Percentiles rank a stretch among this genome's conserved stretches.
phyloP scores from a whole-genome alignment of 1,139 yeast species.

The Dujonia santamariae region DNA sequence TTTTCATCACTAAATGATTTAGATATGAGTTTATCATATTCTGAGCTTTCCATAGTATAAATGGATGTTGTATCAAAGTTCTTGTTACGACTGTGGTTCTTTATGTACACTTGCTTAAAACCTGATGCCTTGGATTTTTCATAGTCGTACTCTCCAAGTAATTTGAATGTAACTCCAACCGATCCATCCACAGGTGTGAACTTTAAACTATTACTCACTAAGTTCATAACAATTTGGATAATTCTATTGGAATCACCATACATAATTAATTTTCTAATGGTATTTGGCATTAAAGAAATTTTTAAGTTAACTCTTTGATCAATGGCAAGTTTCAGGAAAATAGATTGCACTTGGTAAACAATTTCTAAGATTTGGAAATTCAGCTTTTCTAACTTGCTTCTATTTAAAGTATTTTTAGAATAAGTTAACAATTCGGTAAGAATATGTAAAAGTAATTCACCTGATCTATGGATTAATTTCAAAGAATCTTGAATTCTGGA shows the following conservation, averaged over 20 bases:
- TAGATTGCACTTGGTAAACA: constrained; percentile 80
- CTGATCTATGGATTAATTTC: constrained; percentile 79
- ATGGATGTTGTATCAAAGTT: background rate
- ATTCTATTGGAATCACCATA: constrained; percentile 87
- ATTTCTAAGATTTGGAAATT: constrained; percentile 75
- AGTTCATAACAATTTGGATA: constrained; percentile 81
- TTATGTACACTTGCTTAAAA: constrained; percentile 29
- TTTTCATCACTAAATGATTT: constrained; percentile 1
- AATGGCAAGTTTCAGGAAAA: constrained; percentile 79
- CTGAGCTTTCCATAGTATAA: background rate
- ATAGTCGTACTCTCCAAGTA: constrained; percentile 73
- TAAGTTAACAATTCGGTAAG: constrained; percentile 86
- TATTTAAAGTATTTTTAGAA: constrained; percentile 83
- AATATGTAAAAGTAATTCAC: constrained; percentile 81
- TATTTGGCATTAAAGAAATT: constrained; percentile 57
- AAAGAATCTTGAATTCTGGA: constrained; percentile 62
- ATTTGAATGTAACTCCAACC: constrained; percentile 62
- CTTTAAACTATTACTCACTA: constrained; percentile 82
- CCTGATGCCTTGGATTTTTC: constrained; percentile 29
- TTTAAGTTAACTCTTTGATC: constrained; percentile 70
- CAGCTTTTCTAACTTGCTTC: constrained; percentile 79
- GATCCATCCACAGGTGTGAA: constrained; percentile 87
- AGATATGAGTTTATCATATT: background rate
- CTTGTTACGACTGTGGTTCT: constrained; percentile 1
- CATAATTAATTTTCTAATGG: constrained; percentile 58